Conservation (phyloP, 2,329 filamentous ascomycete species). For the Rutstroemia sp. region DNA sequence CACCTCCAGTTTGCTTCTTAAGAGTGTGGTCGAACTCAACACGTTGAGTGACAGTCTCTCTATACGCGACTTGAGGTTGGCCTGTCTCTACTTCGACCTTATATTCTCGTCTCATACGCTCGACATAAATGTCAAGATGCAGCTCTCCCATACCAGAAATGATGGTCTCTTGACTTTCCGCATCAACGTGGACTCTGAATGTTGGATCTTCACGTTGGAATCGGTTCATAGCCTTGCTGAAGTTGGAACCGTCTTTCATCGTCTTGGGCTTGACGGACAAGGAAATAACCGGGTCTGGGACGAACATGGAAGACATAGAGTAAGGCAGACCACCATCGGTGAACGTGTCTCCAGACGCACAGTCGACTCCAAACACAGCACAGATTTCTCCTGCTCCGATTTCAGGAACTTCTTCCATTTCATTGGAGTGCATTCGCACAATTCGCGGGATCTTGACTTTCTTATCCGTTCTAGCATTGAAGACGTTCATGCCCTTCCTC, state of each 20-base stretch:
- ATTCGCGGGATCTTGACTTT: conserved; percentile 96
- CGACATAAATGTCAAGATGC: conserved; percentile 94
- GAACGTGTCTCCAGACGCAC: conserved; percentile 95
- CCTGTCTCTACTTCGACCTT: conserved; percentile 93
- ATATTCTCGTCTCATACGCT: conserved; percentile 95
- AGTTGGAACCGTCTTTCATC: conserved; percentile 84
- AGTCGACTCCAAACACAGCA: conserved; percentile 96
- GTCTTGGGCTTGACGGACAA: conserved; percentile 95
- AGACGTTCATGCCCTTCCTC: conserved; percentile 81
- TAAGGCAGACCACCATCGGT: conserved; percentile 90
- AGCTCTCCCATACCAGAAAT: conserved; percentile 98
- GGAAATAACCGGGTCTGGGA: conserved; percentile 96
- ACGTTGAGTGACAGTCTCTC: conserved; percentile 77
- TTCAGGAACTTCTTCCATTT: conserved; percentile 94
- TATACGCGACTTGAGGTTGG: conserved; percentile 92
- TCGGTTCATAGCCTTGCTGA: conserved; percentile 97
- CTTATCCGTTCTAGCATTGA: conserved; percentile 90
- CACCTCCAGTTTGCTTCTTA: conserved; percentile 91
- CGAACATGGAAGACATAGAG: conserved; percentile 96
- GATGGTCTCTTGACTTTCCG: conserved; percentile 91
- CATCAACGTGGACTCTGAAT: conserved; percentile 88
- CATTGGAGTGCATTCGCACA: conserved; percentile 98
- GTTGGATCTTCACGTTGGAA: conserved; percentile 98
- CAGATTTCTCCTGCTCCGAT: conserved; percentile 97
- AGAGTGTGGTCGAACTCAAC: conserved; percentile 88